Evolutionary conservation across 192 early-diverging fungal species (phyloP), one percentile per base, ranked within the genome.

Genomic region (Lunasporangiospora selenospora): DNA sequence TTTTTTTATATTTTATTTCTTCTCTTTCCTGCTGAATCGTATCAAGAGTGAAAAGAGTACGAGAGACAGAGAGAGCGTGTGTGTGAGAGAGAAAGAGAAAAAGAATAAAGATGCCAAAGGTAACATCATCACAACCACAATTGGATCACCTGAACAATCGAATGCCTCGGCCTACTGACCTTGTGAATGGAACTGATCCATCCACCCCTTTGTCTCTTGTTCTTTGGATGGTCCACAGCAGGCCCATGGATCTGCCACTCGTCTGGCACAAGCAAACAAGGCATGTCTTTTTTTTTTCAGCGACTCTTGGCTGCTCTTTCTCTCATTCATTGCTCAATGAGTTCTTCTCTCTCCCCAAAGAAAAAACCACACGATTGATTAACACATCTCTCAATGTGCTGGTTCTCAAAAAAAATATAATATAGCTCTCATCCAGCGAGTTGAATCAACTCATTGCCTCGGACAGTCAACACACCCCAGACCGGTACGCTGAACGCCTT

Each of bases 341-440:
- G 15, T 6, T 16, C 15, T 38, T 7, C 15, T 50, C 48, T 50
- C 23, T 27, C 6, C 46, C 12, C 21, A 48, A 19, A 5, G 7
- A 41, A 29, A 13, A 21, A 36, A 48, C 16, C 16, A 34, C 9
- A 31, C 18, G 6, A 23, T 26, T 40, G 19, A 31, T 53, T 53
- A 37, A 6, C 42, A 36, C 21, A 32, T 32, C 44, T 34, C 2
- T 31, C 37, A n/a, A 3, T 33, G 24, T 31, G 46, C 42, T 26
- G 51, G 32, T 37, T 45, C 12, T 36, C 38, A 37, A 39, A 26
- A 9, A 21, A 13, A 36, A 16, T 39, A 73, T 7, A 21, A 13
- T 26, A 16, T 39, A 73, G 67, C 48, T 73, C 46, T 37, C 67
- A 3, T 73, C 67, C 31, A 49, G 41, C 34, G 51, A 73, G 39